Evolutionary conservation across 495 filamentous ascomycete genomes (phyloP), one percentile per base, ranked within the genome.

Genomic region (Xeromyces bisporus): DNA sequence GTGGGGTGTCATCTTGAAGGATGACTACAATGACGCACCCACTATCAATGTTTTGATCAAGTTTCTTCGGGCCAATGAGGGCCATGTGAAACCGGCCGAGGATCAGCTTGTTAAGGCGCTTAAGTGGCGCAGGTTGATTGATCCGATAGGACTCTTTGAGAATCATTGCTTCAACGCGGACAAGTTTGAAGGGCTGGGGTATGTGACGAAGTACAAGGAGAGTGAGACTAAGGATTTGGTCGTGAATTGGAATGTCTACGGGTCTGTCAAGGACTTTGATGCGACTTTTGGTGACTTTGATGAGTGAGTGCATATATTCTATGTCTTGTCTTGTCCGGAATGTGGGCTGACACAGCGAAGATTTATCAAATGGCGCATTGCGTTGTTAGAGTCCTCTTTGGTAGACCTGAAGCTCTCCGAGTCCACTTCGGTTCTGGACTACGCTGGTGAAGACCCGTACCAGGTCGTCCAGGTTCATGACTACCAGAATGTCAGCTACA

Each of bases 401-500:
- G 55, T 70, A 27, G 69, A 79, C 28, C 68, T 93, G 15, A 59
- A 71, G 28, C 59, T 93, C 33, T 35, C 57, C 8, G 59, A 66
- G 10, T 77, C 77, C 13, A 80, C 70, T 11, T 55, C 62, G 33
- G 68, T 75, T 16, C 86, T 92, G 40, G 75, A 79, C 1, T 77
- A 81, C 37, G 68, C 73, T 30, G 64, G 68, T 38, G 55, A 63
- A 11, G 85, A 93, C 48, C 80, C 79, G 1, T 89, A 93, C 55
- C 75, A 83, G 56, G 80, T 84, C 48, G 64, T 79, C 37, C 84
- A 93, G 53, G 72, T 93, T 4, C 85, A 93, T 59, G 85, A 93
- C 58, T 93, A 91, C 63, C 59, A 78, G 38, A 71, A 69, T 29
- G 69, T 93, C 44, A 75, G 68, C 40, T 92, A 92, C 63, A 60